phyloP scores from a whole-genome alignment of 805 yeast genomes.

The Groenewaldozyma salmanticensis region DNA sequence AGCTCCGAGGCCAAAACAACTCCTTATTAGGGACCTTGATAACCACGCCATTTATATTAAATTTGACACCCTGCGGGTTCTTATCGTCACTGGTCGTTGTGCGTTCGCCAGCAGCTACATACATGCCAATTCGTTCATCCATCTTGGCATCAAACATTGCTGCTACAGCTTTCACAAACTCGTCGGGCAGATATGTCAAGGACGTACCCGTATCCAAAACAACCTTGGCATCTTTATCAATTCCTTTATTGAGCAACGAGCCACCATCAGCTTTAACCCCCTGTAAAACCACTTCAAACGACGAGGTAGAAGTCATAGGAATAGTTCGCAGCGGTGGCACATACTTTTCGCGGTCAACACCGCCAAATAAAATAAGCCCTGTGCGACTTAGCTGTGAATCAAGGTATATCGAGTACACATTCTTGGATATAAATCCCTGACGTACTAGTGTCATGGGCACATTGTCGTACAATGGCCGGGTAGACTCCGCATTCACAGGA shows the following conservation, averaged over 20 bases:
- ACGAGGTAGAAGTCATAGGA: slow-evolving; percentile 11
- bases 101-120: slow-evolving; percentile 23
- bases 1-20: slow-evolving; percentile 19
- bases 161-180: slow-evolving; percentile 27
- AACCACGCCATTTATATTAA: slow-evolving; percentile 42
- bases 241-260: neutral
- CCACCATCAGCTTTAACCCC: slow-evolving; percentile 12
- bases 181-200: slow-evolving; percentile 38
- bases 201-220: slow-evolving; percentile 54
- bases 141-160: slow-evolving; percentile 32
- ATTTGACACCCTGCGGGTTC: slow-evolving; percentile 26
- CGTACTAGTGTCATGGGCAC: slow-evolving; percentile 49
- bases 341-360: slow-evolving; percentile 49
- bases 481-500: slow-evolving; percentile 14
- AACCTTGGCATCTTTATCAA: slow-evolving; percentile 5
- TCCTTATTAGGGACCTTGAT: slow-evolving; percentile 33
- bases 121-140: slow-evolving; percentile 31
- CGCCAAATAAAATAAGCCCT: slow-evolving; percentile 66
- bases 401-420: slow-evolving; percentile 55
- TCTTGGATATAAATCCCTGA: slow-evolving; percentile 46
- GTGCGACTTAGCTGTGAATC: slow-evolving; percentile 29
- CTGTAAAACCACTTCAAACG: slow-evolving; percentile 17
- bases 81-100: slow-evolving; percentile 16
- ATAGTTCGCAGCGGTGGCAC: slow-evolving; percentile 14
- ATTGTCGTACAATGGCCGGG: slow-evolving; percentile 39